Conservation (phyloP, 768 basidiomycete species). For the Lactifluus piperatus region DNA sequence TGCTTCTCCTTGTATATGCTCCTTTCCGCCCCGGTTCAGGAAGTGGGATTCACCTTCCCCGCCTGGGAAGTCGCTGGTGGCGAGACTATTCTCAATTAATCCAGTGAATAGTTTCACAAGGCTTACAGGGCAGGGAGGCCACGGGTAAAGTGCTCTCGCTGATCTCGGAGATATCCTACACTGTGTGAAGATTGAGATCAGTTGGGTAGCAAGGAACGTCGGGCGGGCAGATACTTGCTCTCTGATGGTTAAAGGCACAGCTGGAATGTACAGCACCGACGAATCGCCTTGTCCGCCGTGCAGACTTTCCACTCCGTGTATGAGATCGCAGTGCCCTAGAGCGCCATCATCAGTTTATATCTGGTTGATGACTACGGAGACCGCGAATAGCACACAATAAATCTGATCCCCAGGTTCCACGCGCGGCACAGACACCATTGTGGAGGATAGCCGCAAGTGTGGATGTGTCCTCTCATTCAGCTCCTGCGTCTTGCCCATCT, state of each 20-base stretch:
- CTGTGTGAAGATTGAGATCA: constrained; percentile 22
- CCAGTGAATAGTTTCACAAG: neutral
- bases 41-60: constrained; percentile 34
- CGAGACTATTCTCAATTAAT: neutral
- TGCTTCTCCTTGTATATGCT: constrained; percentile 28
- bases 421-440: constrained; percentile 63
- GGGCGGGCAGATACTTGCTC: constrained; percentile 26
- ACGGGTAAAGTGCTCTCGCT: constrained; percentile 50
- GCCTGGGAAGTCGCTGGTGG: constrained; percentile 46
- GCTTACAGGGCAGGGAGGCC: constrained; percentile 48
- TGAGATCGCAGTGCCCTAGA: constrained; percentile 30
- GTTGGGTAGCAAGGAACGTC: neutral
- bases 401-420: constrained; percentile 73
- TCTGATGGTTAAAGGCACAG: constrained; percentile 54
- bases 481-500: constrained; percentile 29
- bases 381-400: constrained; percentile 36
- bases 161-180: constrained; percentile 49
- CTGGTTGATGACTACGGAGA: neutral
- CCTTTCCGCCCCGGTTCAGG: constrained; percentile 32
- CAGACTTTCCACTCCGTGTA: constrained; percentile 40
- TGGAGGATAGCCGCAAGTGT: constrained; percentile 51
- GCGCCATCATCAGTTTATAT: neutral
- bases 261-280: constrained; percentile 73
- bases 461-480: constrained; percentile 55
- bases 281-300: constrained; percentile 50